A percentile compares a stretch with the other conserved stretches of the same genome.
Evolutionary conservation across 2,329 filamentous ascomycete genomes (phyloP).

Genomic region (Aspergillus proliferans): DNA sequence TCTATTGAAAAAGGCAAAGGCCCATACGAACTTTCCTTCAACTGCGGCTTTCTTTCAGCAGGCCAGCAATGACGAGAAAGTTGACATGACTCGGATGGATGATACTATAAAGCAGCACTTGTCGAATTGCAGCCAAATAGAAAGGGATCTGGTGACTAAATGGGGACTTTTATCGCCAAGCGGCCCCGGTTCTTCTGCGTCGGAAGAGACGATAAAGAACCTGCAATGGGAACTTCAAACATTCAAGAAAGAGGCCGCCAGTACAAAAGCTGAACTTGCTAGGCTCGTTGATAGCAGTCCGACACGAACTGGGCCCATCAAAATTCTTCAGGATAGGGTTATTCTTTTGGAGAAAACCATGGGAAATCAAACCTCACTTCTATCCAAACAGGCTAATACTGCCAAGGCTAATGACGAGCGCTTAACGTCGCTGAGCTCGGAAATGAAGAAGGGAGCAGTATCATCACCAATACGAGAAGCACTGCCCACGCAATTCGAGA

Average conservation of each 20-base stretch:
- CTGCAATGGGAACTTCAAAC: constrained; percentile 12
- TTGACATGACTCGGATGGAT: constrained; percentile 16
- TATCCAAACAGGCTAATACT: constrained; percentile 1
- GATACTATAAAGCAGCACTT: constrained; percentile 12
- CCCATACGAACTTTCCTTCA: constrained; percentile 17
- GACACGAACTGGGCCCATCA: neutral
- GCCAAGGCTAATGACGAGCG: neutral
- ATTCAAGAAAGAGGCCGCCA: constrained; percentile 1
- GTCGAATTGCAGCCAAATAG: constrained; percentile 10
- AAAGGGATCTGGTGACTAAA: constrained; percentile 9
- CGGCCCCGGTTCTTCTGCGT: neutral
- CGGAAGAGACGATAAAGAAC: constrained; percentile 8
- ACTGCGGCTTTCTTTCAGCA: constrained; percentile 15
- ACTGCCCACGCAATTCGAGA: neutral
- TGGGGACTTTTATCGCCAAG: constrained; percentile 3
- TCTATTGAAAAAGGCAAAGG: constrained; percentile 25
- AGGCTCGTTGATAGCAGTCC: neutral
- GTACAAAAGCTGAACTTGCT: neutral
- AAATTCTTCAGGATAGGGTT: constrained; percentile 3
- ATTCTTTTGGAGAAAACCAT: neutral
- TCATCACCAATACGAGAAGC: neutral
- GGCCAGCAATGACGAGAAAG: constrained; percentile 12
- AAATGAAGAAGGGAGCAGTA: neutral
- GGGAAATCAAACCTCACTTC: constrained; percentile 1
- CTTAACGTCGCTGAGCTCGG: neutral